Evolutionary conservation across 441 rosid genomes (phyloP).

Genomic region (Corymbia calophylla): DNA sequence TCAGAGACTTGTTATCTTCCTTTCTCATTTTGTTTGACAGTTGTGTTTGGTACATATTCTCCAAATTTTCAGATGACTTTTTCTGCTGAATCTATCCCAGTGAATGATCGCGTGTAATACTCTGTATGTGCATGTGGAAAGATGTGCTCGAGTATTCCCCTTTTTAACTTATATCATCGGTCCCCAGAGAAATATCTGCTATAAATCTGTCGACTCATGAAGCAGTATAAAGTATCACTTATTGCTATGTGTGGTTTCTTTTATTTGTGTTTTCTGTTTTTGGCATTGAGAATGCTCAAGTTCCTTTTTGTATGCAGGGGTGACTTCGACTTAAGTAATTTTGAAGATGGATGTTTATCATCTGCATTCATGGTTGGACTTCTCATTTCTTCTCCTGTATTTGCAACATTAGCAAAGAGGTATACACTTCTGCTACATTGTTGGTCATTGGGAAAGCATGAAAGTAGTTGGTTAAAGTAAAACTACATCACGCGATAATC

Average conservation of each 20-base stretch:
- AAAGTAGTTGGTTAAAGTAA: neutral
- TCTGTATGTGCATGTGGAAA: neutral
- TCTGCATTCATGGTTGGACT: conserved; percentile 99
- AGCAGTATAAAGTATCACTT: neutral
- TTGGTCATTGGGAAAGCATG: neutral
- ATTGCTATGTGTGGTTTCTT: neutral
- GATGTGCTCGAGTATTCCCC: neutral
- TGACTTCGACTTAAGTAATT: conserved; percentile 73
- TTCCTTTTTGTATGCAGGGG: conserved; percentile 38
- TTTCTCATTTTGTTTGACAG: neutral
- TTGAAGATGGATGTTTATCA: conserved; percentile 85
- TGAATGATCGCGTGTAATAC: neutral
- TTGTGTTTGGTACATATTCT: neutral
- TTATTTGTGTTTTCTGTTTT: neutral
- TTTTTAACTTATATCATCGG: neutral
- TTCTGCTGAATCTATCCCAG: neutral
- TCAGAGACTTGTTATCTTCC: neutral
- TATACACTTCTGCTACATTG: conserved; percentile 8
- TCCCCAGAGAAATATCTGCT: neutral
- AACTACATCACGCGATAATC: neutral
- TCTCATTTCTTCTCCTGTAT: conserved; percentile 84
- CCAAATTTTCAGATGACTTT: neutral
- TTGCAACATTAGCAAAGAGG: conserved; percentile 92
- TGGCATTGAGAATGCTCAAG: neutral
- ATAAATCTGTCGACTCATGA: neutral